Evolutionary conservation across 345 rosid species (phyloP), one percentile per base, ranked within the genome.

Genomic region (Sonneratia caseolaris): DNA sequence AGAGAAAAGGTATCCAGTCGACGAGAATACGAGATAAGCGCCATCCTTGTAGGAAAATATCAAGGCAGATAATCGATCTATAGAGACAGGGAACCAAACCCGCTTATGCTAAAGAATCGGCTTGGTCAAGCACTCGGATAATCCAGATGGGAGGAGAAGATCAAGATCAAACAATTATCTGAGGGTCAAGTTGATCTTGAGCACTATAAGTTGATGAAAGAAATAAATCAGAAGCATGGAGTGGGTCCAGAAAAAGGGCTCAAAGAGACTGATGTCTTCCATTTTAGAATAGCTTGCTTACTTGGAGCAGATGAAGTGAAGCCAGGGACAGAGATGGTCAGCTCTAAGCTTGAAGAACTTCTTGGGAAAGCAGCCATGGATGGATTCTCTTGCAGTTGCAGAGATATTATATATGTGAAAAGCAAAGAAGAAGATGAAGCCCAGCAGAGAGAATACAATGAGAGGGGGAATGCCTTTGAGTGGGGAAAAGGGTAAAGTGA

Each of bases 291-390:
- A 10, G 48, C 51, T 45, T 65, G 37, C 42, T 67, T 45, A 68
- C 77, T 65, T 76, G 86, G 81, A 69, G 85, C 84, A 5, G 94
- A 82, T 22, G 88, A 78, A 76, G 89, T 81, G 84, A 91, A 88
- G 74, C 97, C 97, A 11, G 90, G 88, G 70, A 89, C 88, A 35
- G 94, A 91, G 55, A 94, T 91, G 49, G 91, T 84, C 79, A 94
- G 85, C 76, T 91, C 97, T 82, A 94, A 83, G 86, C 86, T 81
- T 14, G 97, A 88, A 69, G 87, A 76, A 73, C 78, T 73, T 48
- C 78, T 73, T 49, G 87, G 89, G 62, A 82, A 82, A 82, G 84
- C 76, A 73, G 87, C 89, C 96, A 76, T 73, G 32, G 72, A 71
- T 18, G 36, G 36, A n/a, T 35, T 6, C 19, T 13, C 4, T 24